Conservation (phyloP, 768 basidiomycete genomes). For the Arthromyces matolae region DNA sequence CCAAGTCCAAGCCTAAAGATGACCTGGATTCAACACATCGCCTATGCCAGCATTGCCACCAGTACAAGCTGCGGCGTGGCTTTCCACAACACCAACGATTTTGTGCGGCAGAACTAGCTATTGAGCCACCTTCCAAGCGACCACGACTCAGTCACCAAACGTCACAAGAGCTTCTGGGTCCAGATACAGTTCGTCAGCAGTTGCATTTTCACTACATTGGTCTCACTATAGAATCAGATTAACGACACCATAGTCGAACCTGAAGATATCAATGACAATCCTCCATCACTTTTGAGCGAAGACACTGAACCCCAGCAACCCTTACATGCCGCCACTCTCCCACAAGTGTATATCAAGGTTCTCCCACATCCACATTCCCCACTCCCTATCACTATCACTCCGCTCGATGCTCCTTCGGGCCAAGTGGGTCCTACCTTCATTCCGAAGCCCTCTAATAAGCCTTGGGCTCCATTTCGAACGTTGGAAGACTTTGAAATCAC, state of each 20-base stretch:
- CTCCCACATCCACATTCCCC: conserved; percentile 1
- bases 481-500: conserved; percentile 15
- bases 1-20: not conserved
- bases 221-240: not conserved
- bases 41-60: not conserved
- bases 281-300: not conserved
- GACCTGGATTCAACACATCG: not conserved
- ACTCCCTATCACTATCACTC: not conserved
- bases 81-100: not conserved
- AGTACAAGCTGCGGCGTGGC: not conserved
- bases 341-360: conserved; percentile 1
- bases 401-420: not conserved
- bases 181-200: not conserved
- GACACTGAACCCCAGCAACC: not conserved
- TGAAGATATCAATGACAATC: not conserved
- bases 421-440: not conserved
- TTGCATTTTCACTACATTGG: not conserved
- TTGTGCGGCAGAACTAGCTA: not conserved
- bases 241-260: not conserved
- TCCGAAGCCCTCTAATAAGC: conserved; percentile 3
- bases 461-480: conserved; percentile 14
- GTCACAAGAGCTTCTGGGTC: no score
- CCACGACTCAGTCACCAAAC: no score
- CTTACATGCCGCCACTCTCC: not conserved
- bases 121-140: not conserved